phyloP scores from a whole-genome alignment of 768 basidiomycete species.

The Boletus rubropictus region DNA sequence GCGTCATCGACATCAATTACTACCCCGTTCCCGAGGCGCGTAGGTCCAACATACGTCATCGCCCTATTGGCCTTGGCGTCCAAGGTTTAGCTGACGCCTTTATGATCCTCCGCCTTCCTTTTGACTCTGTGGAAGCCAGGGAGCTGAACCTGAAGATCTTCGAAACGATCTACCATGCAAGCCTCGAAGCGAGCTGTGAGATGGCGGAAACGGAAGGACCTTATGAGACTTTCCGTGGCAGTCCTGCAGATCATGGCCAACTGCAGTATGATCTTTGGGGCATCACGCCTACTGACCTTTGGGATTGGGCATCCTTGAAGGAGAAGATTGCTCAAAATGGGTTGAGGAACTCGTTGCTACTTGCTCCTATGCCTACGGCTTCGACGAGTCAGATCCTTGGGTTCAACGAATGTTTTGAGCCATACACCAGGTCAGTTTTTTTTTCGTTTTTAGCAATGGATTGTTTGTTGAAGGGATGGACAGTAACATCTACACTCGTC shows the following conservation, averaged over 20 bases:
- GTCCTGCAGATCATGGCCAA: constrained; percentile 81
- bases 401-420: constrained; percentile 98
- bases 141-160: constrained; percentile 93
- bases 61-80: constrained; percentile 95
- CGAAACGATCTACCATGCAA: constrained; percentile 97
- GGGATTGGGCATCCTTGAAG: constrained; percentile 92
- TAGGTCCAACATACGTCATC: constrained; percentile 92
- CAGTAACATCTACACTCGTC: constrained; percentile 97
- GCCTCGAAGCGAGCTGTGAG: constrained; percentile 86
- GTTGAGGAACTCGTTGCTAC: constrained; percentile 81
- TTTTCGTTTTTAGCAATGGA: not conserved
- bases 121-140: constrained; percentile 84
- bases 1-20: constrained; percentile 91
- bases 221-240: constrained; percentile 87
- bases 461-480: constrained; percentile 7
- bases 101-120: constrained; percentile 95
- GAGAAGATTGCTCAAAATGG: constrained; percentile 77
- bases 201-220: constrained; percentile 72
- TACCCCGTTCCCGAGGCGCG: constrained; percentile 91
- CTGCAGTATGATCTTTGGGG: constrained; percentile 97
- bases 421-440: constrained; percentile 78
- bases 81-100: constrained; percentile 98
- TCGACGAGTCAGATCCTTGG: constrained; percentile 98
- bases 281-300: constrained; percentile 79
- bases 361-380: constrained; percentile 99